Base-by-base conservation (phyloP, 1,139 yeast species). In the Scheffersomyces titani region DNA sequence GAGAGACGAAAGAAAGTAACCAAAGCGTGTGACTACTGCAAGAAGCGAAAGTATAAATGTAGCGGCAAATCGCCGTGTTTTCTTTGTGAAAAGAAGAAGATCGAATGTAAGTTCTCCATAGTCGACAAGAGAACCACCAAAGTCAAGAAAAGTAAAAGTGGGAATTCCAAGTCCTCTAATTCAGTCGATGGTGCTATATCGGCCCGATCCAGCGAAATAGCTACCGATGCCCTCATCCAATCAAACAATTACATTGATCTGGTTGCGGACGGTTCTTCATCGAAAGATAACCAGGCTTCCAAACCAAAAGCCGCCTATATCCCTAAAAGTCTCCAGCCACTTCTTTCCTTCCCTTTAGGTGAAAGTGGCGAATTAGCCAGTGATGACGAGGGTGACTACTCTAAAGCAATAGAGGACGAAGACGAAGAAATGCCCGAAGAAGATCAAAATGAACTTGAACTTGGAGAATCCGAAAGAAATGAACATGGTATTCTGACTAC, bases 31-130 rank as follows among this genome's bases (percentile, higher is more conserved):
- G 65, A 62, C 59, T 62, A 62, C 56, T 62, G 65, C 59, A 62
- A 62, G 59, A 61, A 61, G 54, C 54, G 65, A 11, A 62, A 62
- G 51, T 62, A 59, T 60, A 60, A 66, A 60, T 72, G 76, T 57
- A 64, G 68, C 20, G 76, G 76, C 7, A 63, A 63, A 49, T 61
- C 64, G 4, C 76, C 76, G 0, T 72, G 76, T 61, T 66, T 63
- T 20, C 58, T 66, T 36, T 72, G 76, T 59, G 54, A 60, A 36
- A 70, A 65, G 61, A 70, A 66, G 58, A 68, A 67, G 13, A 57
- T 62, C 22, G 66, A 63, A 16, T 72, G 76, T 57, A 62, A 65
- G 49, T 72, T 69, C 53, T 69, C 70, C 50, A 67, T 65, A 7
- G 62, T 72, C 19, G 76, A 72, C 53, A 63, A 69, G 50, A 55